Conservation (phyloP, 352 stramenopile genomes). For the Pythium utonaiense region DNA sequence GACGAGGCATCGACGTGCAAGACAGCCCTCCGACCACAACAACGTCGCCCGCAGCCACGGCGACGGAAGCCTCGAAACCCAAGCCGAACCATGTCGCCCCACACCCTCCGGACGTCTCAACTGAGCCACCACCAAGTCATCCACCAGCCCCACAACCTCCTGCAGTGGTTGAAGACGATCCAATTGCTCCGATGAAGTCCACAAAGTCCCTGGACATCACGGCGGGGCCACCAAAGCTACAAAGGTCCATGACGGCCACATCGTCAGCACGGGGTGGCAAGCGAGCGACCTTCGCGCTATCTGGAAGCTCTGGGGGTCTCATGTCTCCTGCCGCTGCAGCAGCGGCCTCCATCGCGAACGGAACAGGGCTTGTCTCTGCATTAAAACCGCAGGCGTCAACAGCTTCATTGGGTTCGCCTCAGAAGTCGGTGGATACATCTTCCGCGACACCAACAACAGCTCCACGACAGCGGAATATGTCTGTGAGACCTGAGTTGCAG, state of each 20-base stretch:
- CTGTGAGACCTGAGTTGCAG: constrained; percentile 6
- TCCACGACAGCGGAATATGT: constrained; percentile 1
- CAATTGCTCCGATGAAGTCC: neutral
- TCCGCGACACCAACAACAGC: neutral
- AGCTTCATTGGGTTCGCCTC: neutral
- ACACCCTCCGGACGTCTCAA: neutral
- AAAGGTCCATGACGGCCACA: constrained; percentile 10
- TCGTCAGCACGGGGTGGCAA: neutral
- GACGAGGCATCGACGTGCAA: constrained; percentile 7
- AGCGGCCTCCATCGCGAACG: neutral
- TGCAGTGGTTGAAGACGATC: neutral
- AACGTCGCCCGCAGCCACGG: neutral
- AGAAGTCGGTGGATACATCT: neutral
- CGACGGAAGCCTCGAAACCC: neutral
- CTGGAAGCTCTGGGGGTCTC: neutral
- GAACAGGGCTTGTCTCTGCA: neutral
- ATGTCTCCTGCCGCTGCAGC: neutral
- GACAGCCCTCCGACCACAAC: neutral
- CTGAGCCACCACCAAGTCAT: neutral
- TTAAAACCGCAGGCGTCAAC: neutral
- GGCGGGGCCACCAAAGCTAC: neutral
- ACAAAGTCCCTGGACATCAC: neutral
- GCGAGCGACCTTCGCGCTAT: constrained; percentile 14
- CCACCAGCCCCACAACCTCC: neutral
- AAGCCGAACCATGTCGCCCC: constrained; percentile 14